These are phyloP conservation scores for Nadsonia starkeyi-henricii DNA, from an alignment of 1,139 yeast species.

Conservation along the genomic window DNA sequence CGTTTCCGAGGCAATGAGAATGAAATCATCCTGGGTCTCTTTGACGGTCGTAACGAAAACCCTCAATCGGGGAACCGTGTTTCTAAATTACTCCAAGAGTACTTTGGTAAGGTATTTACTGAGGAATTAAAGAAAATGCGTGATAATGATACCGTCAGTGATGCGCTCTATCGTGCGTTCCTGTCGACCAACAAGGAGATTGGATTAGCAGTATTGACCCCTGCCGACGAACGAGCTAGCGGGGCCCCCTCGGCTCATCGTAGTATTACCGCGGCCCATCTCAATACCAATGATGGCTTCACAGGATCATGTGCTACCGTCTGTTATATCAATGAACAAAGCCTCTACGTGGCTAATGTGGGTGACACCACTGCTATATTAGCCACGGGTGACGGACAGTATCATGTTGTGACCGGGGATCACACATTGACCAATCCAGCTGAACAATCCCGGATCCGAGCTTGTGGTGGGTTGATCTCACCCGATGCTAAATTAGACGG, in stretches of 20 bases:
- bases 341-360: conserved; percentile 68
- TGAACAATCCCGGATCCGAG: conserved; percentile 79
- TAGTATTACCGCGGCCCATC: conserved; percentile 20
- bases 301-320: conserved; percentile 82
- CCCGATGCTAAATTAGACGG: conserved; percentile 82
- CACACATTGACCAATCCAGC: conserved; percentile 67
- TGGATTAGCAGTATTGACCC: conserved; percentile 32
- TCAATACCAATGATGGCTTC: conserved; percentile 42
- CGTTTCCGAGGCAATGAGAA: conserved; percentile 73
- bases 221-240: conserved; percentile 18
- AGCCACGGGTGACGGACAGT: conserved; percentile 72
- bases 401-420: conserved; percentile 60
- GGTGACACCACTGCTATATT: conserved; percentile 84
- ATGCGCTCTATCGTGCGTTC: conserved; percentile 72
- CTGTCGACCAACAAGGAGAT: conserved; percentile 70
- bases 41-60: conserved; percentile 64
- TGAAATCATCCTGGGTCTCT: conserved; percentile 61
- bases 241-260: conserved; percentile 20
- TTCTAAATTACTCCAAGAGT: conserved; percentile 60
- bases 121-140: conserved; percentile 45
- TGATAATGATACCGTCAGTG: conserved; percentile 31
- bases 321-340: conserved; percentile 58
- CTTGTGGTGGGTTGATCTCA: conserved; percentile 82
- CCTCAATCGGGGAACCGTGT: conserved; percentile 37
- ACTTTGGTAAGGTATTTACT: conserved; percentile 48